Base-by-base conservation (phyloP, 768 basidiomycete genomes). In the Lepiota brunneoincarnata region DNA sequence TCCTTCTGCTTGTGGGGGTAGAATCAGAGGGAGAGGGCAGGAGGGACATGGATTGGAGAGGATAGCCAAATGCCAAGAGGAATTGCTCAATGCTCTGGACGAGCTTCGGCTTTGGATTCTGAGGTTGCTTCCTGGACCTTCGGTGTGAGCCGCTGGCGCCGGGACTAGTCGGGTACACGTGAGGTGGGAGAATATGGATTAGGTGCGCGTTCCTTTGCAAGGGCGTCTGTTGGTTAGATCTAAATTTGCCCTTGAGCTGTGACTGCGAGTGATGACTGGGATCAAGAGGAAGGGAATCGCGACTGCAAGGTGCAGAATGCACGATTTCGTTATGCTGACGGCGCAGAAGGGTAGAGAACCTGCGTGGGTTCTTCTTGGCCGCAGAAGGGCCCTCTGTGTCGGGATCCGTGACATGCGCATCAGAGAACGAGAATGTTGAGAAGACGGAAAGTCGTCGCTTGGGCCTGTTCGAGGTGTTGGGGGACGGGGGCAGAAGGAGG, bases 61-160 rank as follows among this genome's bases (percentile, higher is more conserved):
- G 69, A 43, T 71, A 72, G 0, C 69, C 64, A 57, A 71, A 74
- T 0, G 65, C 61, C 2, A 74, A 61, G 3, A 75, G 53, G 54
- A 75, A 74, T 40, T 71, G 69, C 45, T 74, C 73, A 38, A 75
- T 69, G 48, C 67, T 66, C 42, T 73, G 69, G 3, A 65, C 70
- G 47, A 75, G 65, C 56, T 71, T 72, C 2, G 66, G 59, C 46
- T 68, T 69, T 5, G 42, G 28, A 10, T 41, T 43, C 52, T 45
- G 48, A 24, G 17, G 40, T 37, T 46, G 58, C 46, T 26, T 54
- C 37, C 14, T 54, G 17, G 26, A 23, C 14, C 11, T 23, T 28
- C 23, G 18, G 36, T 24, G n/a, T 4, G 18, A n/a, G n/a, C 51
- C n/a, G 24, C 21, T 48, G 34, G 45, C 38, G 39, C 43, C 31